phyloP scores from a whole-genome alignment of 2,329 filamentous ascomycete genomes.

The Trichoderma endophyticum region DNA sequence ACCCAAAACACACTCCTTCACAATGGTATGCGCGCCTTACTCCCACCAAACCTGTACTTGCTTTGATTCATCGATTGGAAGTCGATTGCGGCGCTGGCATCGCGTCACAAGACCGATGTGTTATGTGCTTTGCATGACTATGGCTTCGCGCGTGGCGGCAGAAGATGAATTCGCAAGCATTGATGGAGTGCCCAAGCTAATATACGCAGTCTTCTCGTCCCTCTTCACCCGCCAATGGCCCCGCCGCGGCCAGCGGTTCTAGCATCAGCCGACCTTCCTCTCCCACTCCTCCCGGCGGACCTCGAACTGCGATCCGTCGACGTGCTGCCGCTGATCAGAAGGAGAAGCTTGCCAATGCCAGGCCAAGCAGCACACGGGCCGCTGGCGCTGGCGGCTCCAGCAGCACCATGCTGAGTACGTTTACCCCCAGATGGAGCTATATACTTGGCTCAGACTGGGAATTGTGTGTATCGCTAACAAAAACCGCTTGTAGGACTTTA shows the following conservation, averaged over 20 bases:
- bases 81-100: constrained; percentile 6
- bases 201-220: constrained; percentile 51
- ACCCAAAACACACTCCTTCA: constrained; percentile 22
- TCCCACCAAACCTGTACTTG: neutral
- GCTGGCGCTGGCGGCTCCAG: constrained; percentile 94
- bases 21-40: constrained; percentile 32
- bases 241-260: constrained; percentile 62
- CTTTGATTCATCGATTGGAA: neutral
- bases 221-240: constrained; percentile 56
- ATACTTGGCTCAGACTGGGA: neutral
- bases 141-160: neutral
- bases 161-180: neutral
- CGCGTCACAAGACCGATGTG: constrained; percentile 9
- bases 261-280: constrained; percentile 76
- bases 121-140: neutral
- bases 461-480: neutral
- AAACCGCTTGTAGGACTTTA: constrained; percentile 65
- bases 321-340: constrained; percentile 96
- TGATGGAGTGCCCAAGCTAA: neutral
- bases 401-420: constrained; percentile 96
- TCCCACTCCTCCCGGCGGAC: constrained; percentile 85
- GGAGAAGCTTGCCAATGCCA: constrained; percentile 91
- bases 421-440: neutral
- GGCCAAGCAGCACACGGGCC: constrained; percentile 86
- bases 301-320: constrained; percentile 91